Percentiles rank a stretch among this genome's conserved stretches.
phyloP scores from a whole-genome alignment of 2,329 filamentous ascomycete species.

The Aspergillus fijiensis region DNA sequence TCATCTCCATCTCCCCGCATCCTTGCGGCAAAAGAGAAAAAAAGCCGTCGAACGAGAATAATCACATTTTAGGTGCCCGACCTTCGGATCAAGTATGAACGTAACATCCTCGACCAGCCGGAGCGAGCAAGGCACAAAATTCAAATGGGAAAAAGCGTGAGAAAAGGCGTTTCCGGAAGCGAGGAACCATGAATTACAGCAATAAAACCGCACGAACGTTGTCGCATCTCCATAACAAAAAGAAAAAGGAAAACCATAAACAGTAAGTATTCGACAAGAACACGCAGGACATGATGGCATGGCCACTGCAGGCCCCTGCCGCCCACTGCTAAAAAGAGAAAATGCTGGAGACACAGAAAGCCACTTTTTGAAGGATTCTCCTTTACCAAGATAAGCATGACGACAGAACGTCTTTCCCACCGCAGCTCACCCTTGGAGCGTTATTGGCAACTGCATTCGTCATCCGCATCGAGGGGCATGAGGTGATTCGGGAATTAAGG shows the following conservation, averaged over 20 bases:
- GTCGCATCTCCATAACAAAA: slow-evolving; percentile 39
- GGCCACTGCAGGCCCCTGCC: slow-evolving; percentile 13
- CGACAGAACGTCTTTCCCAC: slow-evolving; percentile 28
- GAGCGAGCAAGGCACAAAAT: slow-evolving; percentile 39
- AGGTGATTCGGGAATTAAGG: slow-evolving; percentile 26
- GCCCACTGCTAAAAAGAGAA: slow-evolving; percentile 29
- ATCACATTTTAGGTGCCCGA: slow-evolving; percentile 38
- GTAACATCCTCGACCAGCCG: slow-evolving; percentile 40
- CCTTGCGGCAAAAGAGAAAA: slow-evolving; percentile 20
- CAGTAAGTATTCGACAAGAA: slow-evolving; percentile 21
- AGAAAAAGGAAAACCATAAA: slow-evolving; percentile 40
- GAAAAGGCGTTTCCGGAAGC: slow-evolving; percentile 27
- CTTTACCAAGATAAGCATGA: slow-evolving; percentile 30
- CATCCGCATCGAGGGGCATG: slow-evolving; percentile 37
- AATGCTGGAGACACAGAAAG: slow-evolving; percentile 40
- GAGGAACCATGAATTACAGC: slow-evolving; percentile 34
- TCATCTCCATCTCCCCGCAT: slow-evolving; percentile 31
- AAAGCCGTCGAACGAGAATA: slow-evolving; percentile 31
- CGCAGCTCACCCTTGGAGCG: slow-evolving; percentile 28
- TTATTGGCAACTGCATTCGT: slow-evolving; percentile 37
- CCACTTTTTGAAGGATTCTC: slow-evolving; percentile 41
- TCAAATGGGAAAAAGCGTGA: slow-evolving; percentile 29
- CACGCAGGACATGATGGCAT: slow-evolving; percentile 4
- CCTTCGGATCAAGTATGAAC: slow-evolving; percentile 38
- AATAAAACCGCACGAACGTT: slow-evolving; percentile 37